Evolutionary conservation across 345 rosid species (phyloP).

Genomic region (Euclidium syriacum): DNA sequence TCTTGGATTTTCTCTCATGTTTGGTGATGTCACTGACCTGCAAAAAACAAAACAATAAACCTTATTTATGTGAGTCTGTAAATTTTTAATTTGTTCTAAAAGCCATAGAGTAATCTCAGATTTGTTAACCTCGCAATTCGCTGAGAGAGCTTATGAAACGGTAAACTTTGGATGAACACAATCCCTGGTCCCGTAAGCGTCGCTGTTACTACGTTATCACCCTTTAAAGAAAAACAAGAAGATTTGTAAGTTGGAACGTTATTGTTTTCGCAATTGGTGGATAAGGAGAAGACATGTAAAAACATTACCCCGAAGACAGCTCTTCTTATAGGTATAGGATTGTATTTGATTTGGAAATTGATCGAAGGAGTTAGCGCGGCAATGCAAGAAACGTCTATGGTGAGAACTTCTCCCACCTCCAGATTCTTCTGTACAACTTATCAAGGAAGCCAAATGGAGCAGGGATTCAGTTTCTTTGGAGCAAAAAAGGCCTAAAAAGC

Average conservation of each 20-base stretch:
- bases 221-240: constrained; percentile 57
- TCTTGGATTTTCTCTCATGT: constrained; percentile 98
- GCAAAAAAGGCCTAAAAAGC: neutral
- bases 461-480: neutral
- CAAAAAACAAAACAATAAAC: neutral
- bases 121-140: constrained; percentile 74
- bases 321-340: constrained; percentile 67
- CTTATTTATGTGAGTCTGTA: neutral
- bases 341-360: constrained; percentile 77
- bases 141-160: constrained; percentile 85
- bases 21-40: constrained; percentile 98
- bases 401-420: constrained; percentile 81
- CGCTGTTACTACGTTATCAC: constrained; percentile 83
- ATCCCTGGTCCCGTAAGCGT: constrained; percentile 93
- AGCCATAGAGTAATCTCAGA: constrained; percentile 7
- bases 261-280: neutral
- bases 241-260: neutral
- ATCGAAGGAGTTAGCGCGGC: constrained; percentile 70
- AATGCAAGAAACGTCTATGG: constrained; percentile 84
- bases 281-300: constrained; percentile 4
- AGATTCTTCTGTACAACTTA: constrained; percentile 92
- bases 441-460: constrained; percentile 20
- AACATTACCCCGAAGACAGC: constrained; percentile 91
- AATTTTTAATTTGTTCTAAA: neutral
- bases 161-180: constrained; percentile 94